Base-by-base conservation (phyloP, 768 basidiomycete species). In the Termitomyces heimii region DNA sequence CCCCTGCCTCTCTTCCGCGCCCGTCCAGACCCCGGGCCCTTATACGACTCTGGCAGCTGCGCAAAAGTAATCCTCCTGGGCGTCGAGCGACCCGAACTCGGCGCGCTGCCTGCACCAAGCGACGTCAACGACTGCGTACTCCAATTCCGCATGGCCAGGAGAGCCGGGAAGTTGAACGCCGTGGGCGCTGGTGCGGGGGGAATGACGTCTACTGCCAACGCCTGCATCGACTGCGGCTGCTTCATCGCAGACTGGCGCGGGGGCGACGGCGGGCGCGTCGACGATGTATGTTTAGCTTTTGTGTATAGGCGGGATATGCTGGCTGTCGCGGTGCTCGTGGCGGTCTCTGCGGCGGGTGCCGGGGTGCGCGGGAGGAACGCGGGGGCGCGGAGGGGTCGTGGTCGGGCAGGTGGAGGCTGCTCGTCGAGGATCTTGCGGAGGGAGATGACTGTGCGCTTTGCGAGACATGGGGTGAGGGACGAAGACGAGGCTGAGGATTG, bases 31-130 rank as follows among this genome's bases (percentile, higher is more conserved):
- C 53, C 67, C 55, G 71, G 70, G 9, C 70, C 66, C 53, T 61
- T 58, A 60, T 86, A 85, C 35, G 83, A 81, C 69, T 89, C 88
- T 0, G 88, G 88, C 48, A 87, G 74, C 71, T 84, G 78, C 35
- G 88, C 88, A 61, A 92, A 92, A 59, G 84, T 88, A 43, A 92
- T 90, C n/a, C 84, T 77, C 62, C 88, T 90, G 9, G 88, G 87
- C 13, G 88, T 73, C 66, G 82, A 70, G 56, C 71, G 57, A 53
- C 80, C 75, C 53, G 81, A 84, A 45, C 81, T 78, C 12, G 79
- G 66, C 42, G 75, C 60, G 50, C 77, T 79, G 6, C 34, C 18
- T 6, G 34, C 66, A 58, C 56, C 65, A 8, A n/a, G 60, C 16
- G 47, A 29, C 12, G 4, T 28, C 35, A 40, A 7, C 2, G 51